These are phyloP conservation scores for Cyamopsis tetragonoloba DNA, from an alignment of 306 rosid genomes.

Conservation along the genomic window DNA sequence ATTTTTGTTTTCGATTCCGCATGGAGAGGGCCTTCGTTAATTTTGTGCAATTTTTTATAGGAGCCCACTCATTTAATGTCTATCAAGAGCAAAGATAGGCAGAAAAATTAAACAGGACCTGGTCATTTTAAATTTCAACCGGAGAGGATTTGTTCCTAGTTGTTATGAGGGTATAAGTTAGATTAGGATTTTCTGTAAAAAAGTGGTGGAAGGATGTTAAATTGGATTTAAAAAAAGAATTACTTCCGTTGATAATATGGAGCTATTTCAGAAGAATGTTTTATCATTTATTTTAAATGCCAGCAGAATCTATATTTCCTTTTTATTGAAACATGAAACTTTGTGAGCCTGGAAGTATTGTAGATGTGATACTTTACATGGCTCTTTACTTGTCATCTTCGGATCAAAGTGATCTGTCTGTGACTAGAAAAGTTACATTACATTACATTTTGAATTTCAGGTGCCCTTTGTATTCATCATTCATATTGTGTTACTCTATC, in stretches of 20 bases:
- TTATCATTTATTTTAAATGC: not conserved
- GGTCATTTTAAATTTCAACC: no score
- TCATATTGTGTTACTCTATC: not conserved
- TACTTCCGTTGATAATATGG: slow-evolving; percentile 7
- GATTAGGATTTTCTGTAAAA: slow-evolving; percentile 12
- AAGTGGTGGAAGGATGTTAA: slow-evolving; percentile 17
- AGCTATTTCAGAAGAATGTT: not conserved
- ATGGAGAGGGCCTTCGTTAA: slow-evolving; percentile 15
- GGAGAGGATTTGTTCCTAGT: no score
- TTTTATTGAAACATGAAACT: slow-evolving; percentile 1
- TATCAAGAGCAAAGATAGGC: no score
- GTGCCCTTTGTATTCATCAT: not conserved
- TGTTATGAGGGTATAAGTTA: not conserved
- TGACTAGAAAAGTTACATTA: not conserved
- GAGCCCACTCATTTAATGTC: no score
- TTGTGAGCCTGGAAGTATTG: not conserved
- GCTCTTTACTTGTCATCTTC: slow-evolving; percentile 4
- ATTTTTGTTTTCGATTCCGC: slow-evolving; percentile 19
- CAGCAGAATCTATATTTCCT: not conserved
- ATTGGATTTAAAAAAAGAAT: slow-evolving; percentile 4
- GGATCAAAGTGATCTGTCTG: not conserved
- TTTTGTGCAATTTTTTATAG: no score
- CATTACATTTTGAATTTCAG: not conserved
- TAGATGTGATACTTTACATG: not conserved
- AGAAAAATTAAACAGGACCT: no score